These are phyloP conservation scores for Hypoxylon sp. DNA, from an alignment of 2,329 filamentous ascomycete genomes.

Conservation along the genomic window DNA sequence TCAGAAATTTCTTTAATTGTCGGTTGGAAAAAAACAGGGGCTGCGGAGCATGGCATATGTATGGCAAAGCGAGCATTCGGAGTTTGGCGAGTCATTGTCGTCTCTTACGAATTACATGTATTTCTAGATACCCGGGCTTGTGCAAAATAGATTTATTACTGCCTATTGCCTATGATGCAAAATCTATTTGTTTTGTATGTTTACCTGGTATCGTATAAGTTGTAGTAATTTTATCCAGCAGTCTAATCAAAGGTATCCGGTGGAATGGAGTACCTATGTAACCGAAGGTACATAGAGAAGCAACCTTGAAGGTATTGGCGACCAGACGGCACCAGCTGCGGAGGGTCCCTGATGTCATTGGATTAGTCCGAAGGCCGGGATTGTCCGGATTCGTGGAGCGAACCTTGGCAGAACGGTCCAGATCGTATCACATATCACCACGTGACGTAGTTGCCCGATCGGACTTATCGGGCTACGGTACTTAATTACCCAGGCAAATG, in stretches of 20 bases:
- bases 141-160: constrained; percentile 28
- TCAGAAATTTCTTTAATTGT: constrained; percentile 24
- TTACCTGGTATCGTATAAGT: neutral
- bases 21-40: constrained; percentile 23
- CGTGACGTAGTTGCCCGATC: constrained; percentile 40
- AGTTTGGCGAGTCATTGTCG: constrained; percentile 34
- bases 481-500: constrained; percentile 23
- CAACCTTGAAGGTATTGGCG: neutral
- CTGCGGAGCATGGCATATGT: constrained; percentile 38
- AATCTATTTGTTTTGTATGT: neutral
- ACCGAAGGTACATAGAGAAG: neutral
- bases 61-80: constrained; percentile 43
- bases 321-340: constrained; percentile 11
- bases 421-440: constrained; percentile 36
- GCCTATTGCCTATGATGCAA: neutral
- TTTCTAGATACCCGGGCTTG: constrained; percentile 37
- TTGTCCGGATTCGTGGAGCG: constrained; percentile 25
- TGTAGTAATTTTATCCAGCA: neutral
- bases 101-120: constrained; percentile 23
- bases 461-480: constrained; percentile 41
- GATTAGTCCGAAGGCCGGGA: constrained; percentile 20
- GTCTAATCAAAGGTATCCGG: neutral
- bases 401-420: constrained; percentile 19
- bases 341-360: constrained; percentile 12
- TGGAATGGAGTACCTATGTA: neutral